phyloP scores from a whole-genome alignment of 495 filamentous ascomycete species.

The Arthonia radiata region DNA sequence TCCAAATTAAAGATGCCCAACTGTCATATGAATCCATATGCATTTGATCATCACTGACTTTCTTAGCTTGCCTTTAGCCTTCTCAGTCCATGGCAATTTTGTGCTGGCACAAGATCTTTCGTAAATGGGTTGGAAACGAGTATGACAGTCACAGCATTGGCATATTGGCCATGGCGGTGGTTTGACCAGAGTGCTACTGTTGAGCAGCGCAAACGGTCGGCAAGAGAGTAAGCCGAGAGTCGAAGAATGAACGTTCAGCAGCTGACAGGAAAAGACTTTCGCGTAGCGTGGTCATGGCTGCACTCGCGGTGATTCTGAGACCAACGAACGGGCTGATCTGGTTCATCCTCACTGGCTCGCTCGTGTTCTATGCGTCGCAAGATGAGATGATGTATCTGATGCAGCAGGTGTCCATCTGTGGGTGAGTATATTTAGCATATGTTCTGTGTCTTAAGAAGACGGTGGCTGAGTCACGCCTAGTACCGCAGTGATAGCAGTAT shows the following conservation, averaged over 20 bases:
- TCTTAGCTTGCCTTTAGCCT: conserved; percentile 40
- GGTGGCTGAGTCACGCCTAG: conserved; percentile 18
- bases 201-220: too few relatives aligned
- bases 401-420: conserved; percentile 40
- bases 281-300: conserved; percentile 51
- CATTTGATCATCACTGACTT: conserved; percentile 5
- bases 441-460: too few relatives aligned
- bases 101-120: conserved; percentile 75
- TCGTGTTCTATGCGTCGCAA: conserved; percentile 18
- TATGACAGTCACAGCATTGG: conserved; percentile 54
- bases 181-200: background rate
- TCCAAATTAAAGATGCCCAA: too few relatives aligned
- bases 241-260: background rate
- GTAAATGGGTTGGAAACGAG: conserved; percentile 86
- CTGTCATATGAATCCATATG: too few relatives aligned
- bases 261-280: conserved; percentile 8
- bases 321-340: conserved; percentile 84
- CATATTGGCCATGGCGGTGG: conserved; percentile 71
- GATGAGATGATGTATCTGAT: conserved; percentile 26
- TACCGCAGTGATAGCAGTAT: conserved; percentile 30
- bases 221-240: too few relatives aligned
- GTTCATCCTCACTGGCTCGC: conserved; percentile 28
- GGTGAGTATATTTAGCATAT: too few relatives aligned
- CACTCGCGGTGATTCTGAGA: conserved; percentile 61
- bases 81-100: conserved; percentile 89